Conservation (phyloP, 2,329 filamentous ascomycete genomes). For the Clarireedia hainanense region DNA sequence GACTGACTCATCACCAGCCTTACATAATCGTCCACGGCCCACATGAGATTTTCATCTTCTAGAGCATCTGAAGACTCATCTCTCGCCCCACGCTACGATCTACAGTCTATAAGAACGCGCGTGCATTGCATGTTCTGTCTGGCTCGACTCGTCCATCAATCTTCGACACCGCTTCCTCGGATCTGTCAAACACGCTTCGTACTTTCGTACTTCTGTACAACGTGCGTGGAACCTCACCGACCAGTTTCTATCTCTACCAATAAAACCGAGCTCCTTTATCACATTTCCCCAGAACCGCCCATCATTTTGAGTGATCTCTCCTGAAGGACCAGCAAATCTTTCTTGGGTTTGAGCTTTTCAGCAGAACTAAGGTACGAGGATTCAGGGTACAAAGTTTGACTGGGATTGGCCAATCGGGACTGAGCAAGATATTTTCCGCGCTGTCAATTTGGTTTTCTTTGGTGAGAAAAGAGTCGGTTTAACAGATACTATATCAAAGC, state of each 20-base stretch:
- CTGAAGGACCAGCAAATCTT: not conserved
- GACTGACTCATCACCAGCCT: not conserved
- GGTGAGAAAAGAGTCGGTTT: not conserved
- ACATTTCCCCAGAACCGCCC: not conserved
- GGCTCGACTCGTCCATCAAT: not conserved
- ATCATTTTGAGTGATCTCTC: not conserved
- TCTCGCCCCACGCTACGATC: not conserved
- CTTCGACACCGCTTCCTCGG: not conserved
- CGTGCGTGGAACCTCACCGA: not conserved
- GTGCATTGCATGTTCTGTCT: not conserved
- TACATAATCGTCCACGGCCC: not conserved
- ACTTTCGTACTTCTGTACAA: too few species aligned
- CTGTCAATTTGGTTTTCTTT: not conserved
- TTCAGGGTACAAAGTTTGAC: not conserved
- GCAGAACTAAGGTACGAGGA: too few species aligned
- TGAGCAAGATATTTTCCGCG: not conserved
- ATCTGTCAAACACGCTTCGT: too few species aligned
- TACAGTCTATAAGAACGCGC: not conserved
- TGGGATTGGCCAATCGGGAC: not conserved
- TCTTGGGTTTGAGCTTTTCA: too few species aligned
- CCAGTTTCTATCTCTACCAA: not conserved
- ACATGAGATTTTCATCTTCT: not conserved
- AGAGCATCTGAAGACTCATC: not conserved
- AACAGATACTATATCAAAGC: not conserved
- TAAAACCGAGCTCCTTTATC: not conserved